Conservation (phyloP, 23 red algal genomes). For the Gracilaria domingensis region DNA sequence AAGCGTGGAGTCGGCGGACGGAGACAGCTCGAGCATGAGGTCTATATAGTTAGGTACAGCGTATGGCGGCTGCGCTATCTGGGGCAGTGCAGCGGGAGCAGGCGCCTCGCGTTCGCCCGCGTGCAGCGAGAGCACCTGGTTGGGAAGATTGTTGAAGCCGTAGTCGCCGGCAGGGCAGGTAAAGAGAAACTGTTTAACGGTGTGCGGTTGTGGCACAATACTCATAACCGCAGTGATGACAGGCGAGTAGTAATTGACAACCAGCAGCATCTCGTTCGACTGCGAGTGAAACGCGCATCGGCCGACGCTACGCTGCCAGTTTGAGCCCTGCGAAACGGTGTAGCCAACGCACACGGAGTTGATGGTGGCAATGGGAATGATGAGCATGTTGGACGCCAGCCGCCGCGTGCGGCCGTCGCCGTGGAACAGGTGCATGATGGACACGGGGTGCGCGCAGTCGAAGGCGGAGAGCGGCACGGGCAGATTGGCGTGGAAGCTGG, state of each 20-base stretch:
- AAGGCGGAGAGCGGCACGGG: slow-evolving; percentile 41
- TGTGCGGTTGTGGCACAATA: not conserved
- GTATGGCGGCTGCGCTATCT: not conserved
- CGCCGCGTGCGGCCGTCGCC: not conserved
- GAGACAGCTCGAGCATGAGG: not conserved
- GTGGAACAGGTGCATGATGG: slow-evolving; percentile 15
- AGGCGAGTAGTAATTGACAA: slow-evolving; percentile 3
- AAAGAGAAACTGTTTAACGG: slow-evolving; percentile 3
- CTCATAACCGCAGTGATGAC: not conserved
- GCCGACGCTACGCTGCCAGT: not conserved
- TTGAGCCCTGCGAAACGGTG: slow-evolving; percentile 6
- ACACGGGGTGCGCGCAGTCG: slow-evolving; percentile 15
- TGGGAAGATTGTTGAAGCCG: slow-evolving; percentile 14
- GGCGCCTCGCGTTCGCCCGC: not conserved
- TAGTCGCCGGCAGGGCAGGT: not conserved
- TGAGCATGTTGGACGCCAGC: slow-evolving; percentile 38
- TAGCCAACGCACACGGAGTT: slow-evolving; percentile 54
- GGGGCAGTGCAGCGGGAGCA: not conserved
- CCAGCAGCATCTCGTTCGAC: not conserved
- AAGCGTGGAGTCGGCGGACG: not conserved
- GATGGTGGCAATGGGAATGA: slow-evolving; percentile 26
- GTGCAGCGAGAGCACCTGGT: not conserved
- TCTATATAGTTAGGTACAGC: not conserved
- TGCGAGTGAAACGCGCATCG: not conserved
- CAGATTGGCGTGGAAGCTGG: slow-evolving; percentile 27